Conservation (phyloP, 208 protist genomes). For the Trypanosoma mega region DNA sequence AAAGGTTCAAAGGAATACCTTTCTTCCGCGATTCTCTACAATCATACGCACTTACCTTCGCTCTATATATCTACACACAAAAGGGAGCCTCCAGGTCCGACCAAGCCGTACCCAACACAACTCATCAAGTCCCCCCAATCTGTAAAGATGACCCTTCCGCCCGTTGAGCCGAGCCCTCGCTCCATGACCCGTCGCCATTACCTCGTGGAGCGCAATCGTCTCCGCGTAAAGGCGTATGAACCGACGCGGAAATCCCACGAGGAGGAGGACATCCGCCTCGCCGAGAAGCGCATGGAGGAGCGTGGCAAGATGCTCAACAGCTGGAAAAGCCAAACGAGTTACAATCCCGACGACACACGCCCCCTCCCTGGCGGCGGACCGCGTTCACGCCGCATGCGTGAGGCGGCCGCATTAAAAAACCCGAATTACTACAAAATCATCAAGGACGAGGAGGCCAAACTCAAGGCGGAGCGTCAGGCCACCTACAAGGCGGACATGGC, state of each 20-base stretch:
- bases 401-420: conserved; percentile 22
- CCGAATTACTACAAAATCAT: conserved; percentile 51
- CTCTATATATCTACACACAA: too few relatives aligned
- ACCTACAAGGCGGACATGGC: conserved; percentile 63
- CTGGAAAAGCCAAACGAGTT: conserved; percentile 36
- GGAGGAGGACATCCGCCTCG: conserved; percentile 59
- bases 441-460: conserved; percentile 49
- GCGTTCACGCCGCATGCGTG: conserved; percentile 41
- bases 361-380: conserved; percentile 61
- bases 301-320: conserved; percentile 43
- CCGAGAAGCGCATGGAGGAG: conserved; percentile 42
- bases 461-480: conserved; percentile 64
- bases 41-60: too few relatives aligned
- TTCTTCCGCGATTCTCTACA: too few relatives aligned
- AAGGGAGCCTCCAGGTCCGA: too few relatives aligned
- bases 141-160: conserved; percentile 62
- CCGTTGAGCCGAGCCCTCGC: conserved; percentile 49
- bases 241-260: conserved; percentile 54
- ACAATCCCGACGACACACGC: conserved; percentile 25
- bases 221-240: conserved; percentile 48
- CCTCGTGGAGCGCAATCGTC: conserved; percentile 80
- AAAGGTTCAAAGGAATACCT: too few relatives aligned
- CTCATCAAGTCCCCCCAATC: too few relatives aligned
- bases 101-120: too few relatives aligned
- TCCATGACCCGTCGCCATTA: conserved; percentile 77